A percentile compares a stretch with the other conserved stretches of the same genome.
Evolutionary conservation across 75 land plant genomes (phyloP).

Genomic region (Cunninghamia lanceolata): DNA sequence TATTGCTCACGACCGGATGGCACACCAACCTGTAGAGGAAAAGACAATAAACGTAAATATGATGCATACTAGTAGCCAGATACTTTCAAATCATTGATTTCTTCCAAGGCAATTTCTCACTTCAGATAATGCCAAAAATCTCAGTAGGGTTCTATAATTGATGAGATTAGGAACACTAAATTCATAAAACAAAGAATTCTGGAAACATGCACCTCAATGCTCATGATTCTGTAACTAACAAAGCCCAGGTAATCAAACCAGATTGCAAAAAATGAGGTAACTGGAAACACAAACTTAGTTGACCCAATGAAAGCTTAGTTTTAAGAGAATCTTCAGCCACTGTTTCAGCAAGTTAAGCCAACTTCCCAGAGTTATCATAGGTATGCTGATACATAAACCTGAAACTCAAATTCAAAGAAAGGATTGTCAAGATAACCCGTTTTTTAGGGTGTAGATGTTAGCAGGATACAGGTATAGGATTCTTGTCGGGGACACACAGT

Average conservation of each 20-base stretch:
- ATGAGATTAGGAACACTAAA: not conserved
- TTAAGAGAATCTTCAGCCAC: not conserved
- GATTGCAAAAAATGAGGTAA: not conserved
- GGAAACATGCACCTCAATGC: not conserved
- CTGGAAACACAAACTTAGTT: not conserved
- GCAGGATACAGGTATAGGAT: too few relatives aligned
- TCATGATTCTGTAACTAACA: not conserved
- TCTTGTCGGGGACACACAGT: too few relatives aligned
- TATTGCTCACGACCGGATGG: constrained; percentile 67
- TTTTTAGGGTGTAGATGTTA: too few relatives aligned
- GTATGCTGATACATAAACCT: not conserved
- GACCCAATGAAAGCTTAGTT: not conserved
- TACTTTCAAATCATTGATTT: not conserved
- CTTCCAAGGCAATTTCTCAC: not conserved
- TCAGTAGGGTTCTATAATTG: not conserved
- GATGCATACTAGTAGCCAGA: not conserved
- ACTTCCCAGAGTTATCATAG: not conserved
- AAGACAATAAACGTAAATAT: too few relatives aligned
- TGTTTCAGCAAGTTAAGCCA: not conserved
- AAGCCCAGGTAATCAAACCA: not conserved
- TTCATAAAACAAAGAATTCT: too few relatives aligned
- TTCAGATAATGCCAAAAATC: not conserved
- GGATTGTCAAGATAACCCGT: too few relatives aligned
- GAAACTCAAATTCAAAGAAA: too few relatives aligned
- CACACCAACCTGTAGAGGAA: constrained; percentile 81